Evolutionary conservation across 805 yeast genomes (phyloP), one percentile per base, ranked within the genome.

Genomic region (Candida sithepensis): DNA sequence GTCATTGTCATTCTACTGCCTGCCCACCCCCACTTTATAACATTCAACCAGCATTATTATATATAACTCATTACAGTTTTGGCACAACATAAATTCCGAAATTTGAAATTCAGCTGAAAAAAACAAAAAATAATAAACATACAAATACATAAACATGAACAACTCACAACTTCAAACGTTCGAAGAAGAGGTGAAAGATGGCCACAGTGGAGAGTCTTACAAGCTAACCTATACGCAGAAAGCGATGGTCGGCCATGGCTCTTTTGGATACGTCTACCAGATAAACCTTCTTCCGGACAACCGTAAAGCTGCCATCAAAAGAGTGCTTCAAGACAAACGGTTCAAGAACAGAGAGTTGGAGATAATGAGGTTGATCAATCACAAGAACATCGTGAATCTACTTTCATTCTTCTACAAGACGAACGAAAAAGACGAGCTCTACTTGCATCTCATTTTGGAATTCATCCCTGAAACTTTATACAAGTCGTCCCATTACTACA

Each of bases 191-290:
- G 94, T 83, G 49, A 79, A 77, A 56, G 85, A 85, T 57, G 91
- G 92, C 38, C 82, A 76, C 60, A 79, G 84, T 8, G 89, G 86
- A 46, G 81, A 81, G 52, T 59, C 72, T 26, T 72, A 74, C 43
- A 77, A 79, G 44, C 78, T 92, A 47, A 80, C 83, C 42, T 89
- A 88, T 69, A 85, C 91, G 16, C 89, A 85, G 59, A 79, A 88
- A 37, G 85, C 88, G 56, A 90, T 91, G 77, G 94, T 92, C 38
- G 99, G 99, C n/a, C 95, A 88, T 67, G 99, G 99, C 10, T 91
- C 98, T n/a, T 94, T 94, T 71, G 99, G 99, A 2, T 91, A 90
- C 30, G 99, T 94, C n/a, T 90, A 89, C 64, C 94, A 88, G 56
- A 89, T 96, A 6, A 82, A 79, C 49, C 73, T 94, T 36, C 62